These are phyloP conservation scores for Fusarium denticulatum DNA, from an alignment of 2,329 filamentous ascomycete species.

Conservation along the genomic window DNA sequence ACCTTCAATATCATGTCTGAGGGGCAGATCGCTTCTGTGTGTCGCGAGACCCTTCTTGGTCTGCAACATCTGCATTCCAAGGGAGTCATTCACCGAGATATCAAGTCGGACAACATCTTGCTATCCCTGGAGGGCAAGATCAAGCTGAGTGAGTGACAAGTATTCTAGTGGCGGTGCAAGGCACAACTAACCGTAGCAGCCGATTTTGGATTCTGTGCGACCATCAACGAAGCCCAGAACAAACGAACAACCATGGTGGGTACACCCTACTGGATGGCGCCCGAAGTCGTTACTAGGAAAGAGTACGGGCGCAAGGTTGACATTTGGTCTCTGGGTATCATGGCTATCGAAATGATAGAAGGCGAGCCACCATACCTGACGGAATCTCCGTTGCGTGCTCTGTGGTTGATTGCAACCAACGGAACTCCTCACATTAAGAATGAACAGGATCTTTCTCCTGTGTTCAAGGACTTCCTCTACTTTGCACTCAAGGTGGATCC, in stretches of 20 bases:
- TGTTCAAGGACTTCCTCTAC: slow-evolving; percentile 91
- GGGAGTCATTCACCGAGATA: slow-evolving; percentile 97
- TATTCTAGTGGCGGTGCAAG: slow-evolving; percentile 32
- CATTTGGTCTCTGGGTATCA: slow-evolving; percentile 98
- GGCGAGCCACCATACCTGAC: slow-evolving; percentile 97
- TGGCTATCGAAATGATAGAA: slow-evolving; percentile 99
- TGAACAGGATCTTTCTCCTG: slow-evolving; percentile 79
- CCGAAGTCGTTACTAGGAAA: slow-evolving; percentile 95
- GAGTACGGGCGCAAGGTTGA: slow-evolving; percentile 99
- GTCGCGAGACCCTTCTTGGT: slow-evolving; percentile 89
- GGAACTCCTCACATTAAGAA: slow-evolving; percentile 96
- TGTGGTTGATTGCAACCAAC: slow-evolving; percentile 97
- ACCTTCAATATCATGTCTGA: slow-evolving; percentile 99
- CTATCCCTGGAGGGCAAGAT: slow-evolving; percentile 94
- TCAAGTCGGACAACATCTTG: slow-evolving; percentile 98
- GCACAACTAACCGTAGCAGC: slow-evolving; percentile 64
- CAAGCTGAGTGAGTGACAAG: slow-evolving; percentile 81
- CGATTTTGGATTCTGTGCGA: slow-evolving; percentile 98
- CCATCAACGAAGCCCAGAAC: slow-evolving; percentile 96
- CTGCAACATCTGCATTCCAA: slow-evolving; percentile 97
- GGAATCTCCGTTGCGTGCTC: slow-evolving; percentile 88
- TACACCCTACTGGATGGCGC: slow-evolving; percentile 99
- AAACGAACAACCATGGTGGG: slow-evolving; percentile 99
- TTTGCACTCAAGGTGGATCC: slow-evolving; percentile 97
- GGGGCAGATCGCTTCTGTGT: slow-evolving; percentile 95